Percentiles rank a stretch among this genome's conserved stretches.
phyloP scores from a whole-genome alignment of 2,329 filamentous ascomycete genomes.

The Verticillium klebahnii region DNA sequence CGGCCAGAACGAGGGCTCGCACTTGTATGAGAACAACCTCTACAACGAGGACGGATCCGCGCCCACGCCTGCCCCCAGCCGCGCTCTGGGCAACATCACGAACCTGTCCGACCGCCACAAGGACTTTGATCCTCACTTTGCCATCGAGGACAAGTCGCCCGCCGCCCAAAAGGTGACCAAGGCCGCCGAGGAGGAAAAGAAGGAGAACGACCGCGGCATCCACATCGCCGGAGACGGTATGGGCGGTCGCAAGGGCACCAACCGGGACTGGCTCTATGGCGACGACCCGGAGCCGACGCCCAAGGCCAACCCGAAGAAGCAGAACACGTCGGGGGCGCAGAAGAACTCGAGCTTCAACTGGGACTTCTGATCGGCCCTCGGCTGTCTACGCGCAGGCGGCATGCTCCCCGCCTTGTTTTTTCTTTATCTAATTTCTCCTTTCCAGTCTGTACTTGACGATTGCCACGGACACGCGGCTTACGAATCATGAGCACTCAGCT shows the following conservation, averaged over 20 bases:
- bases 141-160: slow-evolving; percentile 64
- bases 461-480: slow-evolving; percentile 24
- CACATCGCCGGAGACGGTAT: slow-evolving; percentile 60
- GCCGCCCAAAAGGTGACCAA: slow-evolving; percentile 47
- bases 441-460: slow-evolving; percentile 1
- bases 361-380: slow-evolving; percentile 34
- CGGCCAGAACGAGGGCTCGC: slow-evolving; percentile 62
- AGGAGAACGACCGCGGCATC: slow-evolving; percentile 27
- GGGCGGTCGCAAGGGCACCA: slow-evolving; percentile 54
- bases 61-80: slow-evolving; percentile 29
- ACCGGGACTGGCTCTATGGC: slow-evolving; percentile 55
- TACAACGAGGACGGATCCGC: slow-evolving; percentile 53
- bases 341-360: slow-evolving; percentile 34
- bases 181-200: slow-evolving; percentile 14
- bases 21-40: slow-evolving; percentile 74
- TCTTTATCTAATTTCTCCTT: slow-evolving; percentile 7
- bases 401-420: not conserved
- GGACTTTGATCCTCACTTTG: slow-evolving; percentile 75
- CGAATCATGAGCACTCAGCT: slow-evolving; percentile 23
- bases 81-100: slow-evolving; percentile 61
- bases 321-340: slow-evolving; percentile 19
- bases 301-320: slow-evolving; percentile 31
- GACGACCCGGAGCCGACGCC: slow-evolving; percentile 40
- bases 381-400: not conserved
- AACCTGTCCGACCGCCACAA: slow-evolving; percentile 71